phyloP scores from a whole-genome alignment of 2,329 filamentous ascomycete species.

The Beauveria varroae region DNA sequence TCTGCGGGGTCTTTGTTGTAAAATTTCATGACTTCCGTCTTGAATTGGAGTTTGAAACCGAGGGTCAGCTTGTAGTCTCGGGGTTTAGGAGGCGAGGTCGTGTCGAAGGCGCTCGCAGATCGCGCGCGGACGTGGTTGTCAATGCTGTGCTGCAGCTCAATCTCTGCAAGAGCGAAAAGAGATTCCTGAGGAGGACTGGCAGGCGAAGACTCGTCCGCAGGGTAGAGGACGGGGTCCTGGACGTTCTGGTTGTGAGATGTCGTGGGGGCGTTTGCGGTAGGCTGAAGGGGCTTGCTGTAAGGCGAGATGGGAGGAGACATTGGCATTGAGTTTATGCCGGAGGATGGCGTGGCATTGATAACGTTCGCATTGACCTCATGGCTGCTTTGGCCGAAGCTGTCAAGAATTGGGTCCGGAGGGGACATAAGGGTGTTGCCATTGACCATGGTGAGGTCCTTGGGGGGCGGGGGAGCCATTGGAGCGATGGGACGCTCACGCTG shows the following conservation, averaged over 20 bases:
- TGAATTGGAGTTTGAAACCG: slow-evolving; percentile 45
- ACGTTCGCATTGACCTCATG: not conserved
- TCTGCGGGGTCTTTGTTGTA: slow-evolving; percentile 30
- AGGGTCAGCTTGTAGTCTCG: slow-evolving; percentile 49
- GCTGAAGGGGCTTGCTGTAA: slow-evolving; percentile 33
- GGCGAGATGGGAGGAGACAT: slow-evolving; percentile 54
- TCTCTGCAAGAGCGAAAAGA: slow-evolving; percentile 39
- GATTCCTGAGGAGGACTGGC: slow-evolving; percentile 38
- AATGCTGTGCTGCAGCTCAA: slow-evolving; percentile 38
- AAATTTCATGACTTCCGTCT: slow-evolving; percentile 44
- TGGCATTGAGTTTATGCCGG: slow-evolving; percentile 29
- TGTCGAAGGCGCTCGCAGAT: slow-evolving; percentile 33
- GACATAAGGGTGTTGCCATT: slow-evolving; percentile 54
- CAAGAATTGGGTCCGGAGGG: slow-evolving; percentile 48
- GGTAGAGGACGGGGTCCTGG: slow-evolving; percentile 53
- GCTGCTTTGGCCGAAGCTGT: slow-evolving; percentile 38
- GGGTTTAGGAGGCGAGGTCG: slow-evolving; percentile 37
- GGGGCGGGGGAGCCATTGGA: slow-evolving; percentile 23
- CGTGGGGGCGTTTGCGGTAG: slow-evolving; percentile 20
- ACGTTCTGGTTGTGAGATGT: slow-evolving; percentile 25
- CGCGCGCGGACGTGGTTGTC: slow-evolving; percentile 42
- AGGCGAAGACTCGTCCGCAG: slow-evolving; percentile 33
- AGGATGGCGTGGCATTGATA: slow-evolving; percentile 20
- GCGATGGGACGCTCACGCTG: slow-evolving; percentile 21
- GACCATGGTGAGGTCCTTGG: slow-evolving; percentile 31